These are phyloP conservation scores for Phytophthora brassicae DNA, from an alignment of 352 stramenopile species.

Conservation along the genomic window DNA sequence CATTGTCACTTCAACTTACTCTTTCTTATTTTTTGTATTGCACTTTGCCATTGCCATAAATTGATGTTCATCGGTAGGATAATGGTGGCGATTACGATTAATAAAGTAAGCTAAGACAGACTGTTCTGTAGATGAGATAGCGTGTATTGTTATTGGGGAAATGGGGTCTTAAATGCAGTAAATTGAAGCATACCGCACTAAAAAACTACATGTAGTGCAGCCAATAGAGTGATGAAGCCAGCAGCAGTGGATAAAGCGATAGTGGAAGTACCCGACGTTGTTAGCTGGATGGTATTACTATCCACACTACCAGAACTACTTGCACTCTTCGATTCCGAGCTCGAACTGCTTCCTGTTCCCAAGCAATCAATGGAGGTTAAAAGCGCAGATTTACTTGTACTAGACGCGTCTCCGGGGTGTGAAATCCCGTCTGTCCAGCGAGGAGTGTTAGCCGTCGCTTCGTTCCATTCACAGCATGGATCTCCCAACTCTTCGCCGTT, in stretches of 20 bases:
- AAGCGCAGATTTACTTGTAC: conserved; percentile 12
- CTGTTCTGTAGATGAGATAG: no score
- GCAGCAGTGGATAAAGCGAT: background rate
- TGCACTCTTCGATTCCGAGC: background rate
- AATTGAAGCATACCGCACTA: no score
- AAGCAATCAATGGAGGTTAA: conserved; percentile 23
- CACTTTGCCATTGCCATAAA: no score
- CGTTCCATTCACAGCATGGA: conserved; percentile 19
- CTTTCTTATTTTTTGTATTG: no score
- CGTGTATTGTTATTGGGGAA: no score
- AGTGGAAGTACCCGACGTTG: background rate
- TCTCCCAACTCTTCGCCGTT: conserved; percentile 34
- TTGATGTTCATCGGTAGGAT: no score
- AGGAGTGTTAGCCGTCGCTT: conserved; percentile 1
- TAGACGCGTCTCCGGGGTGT: conserved; percentile 23
- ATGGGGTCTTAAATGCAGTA: no score
- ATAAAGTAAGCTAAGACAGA: no score
- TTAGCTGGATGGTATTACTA: background rate
- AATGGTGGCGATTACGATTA: no score
- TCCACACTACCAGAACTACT: background rate
- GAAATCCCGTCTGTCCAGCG: conserved; percentile 28
- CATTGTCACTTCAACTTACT: background rate
- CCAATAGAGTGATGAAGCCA: conserved; percentile 3
- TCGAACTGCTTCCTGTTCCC: background rate
- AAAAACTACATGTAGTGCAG: background rate